Conservation (phyloP, 768 basidiomycete genomes). For the Chiua virens region DNA sequence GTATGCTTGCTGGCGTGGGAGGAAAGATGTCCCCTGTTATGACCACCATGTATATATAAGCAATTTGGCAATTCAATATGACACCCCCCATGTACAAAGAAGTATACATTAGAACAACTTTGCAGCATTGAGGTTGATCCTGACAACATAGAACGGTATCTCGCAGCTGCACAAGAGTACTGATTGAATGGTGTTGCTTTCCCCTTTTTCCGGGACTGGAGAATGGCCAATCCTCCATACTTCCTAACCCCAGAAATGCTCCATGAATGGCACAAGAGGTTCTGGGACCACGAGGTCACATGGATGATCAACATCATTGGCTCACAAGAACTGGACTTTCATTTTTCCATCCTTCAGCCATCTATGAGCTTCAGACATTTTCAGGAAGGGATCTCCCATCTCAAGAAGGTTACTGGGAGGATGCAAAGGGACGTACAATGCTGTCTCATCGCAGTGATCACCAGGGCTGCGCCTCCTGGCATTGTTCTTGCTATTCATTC, state of each 20-base stretch:
- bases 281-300: constrained; percentile 11
- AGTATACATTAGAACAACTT: background rate
- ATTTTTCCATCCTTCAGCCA: background rate
- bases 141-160: constrained; percentile 26
- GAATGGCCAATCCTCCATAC: background rate
- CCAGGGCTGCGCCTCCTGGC: too few species aligned
- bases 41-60: too few species aligned
- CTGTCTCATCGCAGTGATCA: too few species aligned
- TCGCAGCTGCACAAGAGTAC: background rate
- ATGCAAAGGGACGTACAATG: too few species aligned
- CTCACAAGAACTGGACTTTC: background rate
- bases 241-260: constrained; percentile 6
- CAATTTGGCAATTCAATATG: too few species aligned
- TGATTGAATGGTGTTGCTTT: background rate
- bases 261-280: constrained; percentile 13
- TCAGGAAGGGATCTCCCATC: constrained; percentile 33
- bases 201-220: constrained; percentile 3
- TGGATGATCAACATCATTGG: constrained; percentile 10
- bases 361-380: constrained; percentile 35
- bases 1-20: constrained; percentile 7
- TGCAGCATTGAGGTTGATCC: constrained; percentile 12
- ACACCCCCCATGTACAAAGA: background rate
- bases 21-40: background rate
- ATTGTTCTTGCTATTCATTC: background rate
- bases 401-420: too few species aligned